Conservation (phyloP, 2,329 filamentous ascomycete species). For the Aaosphaeria pasadenensis region DNA sequence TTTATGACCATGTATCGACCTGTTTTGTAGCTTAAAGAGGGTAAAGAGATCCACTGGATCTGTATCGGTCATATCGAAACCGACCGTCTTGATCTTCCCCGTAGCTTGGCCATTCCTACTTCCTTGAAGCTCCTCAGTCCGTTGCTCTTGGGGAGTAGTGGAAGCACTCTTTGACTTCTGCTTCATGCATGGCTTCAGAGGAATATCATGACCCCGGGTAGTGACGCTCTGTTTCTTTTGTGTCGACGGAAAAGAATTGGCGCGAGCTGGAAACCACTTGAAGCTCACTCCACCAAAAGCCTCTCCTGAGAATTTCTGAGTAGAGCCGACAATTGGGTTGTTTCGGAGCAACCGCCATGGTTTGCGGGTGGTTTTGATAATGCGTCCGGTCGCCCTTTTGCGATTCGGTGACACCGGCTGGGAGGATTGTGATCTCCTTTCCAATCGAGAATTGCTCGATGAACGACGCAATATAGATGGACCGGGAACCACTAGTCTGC, state of each 20-base stretch:
- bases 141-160: slow-evolving; percentile 9
- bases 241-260: slow-evolving; percentile 6
- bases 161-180: slow-evolving; percentile 19
- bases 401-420: no score
- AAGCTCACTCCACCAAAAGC: slow-evolving; percentile 1
- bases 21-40: background rate
- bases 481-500: no score
- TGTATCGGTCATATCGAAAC: slow-evolving; percentile 17
- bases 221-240: slow-evolving; percentile 2
- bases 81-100: slow-evolving; percentile 28
- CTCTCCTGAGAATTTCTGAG: no score
- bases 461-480: no score
- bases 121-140: background rate
- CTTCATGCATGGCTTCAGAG: slow-evolving; percentile 28
- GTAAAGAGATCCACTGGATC: background rate
- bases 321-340: no score
- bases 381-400: no score
- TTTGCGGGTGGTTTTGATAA: no score
- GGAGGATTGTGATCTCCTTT: no score
- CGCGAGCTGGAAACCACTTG: slow-evolving; percentile 5
- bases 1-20: background rate
- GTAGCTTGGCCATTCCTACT: slow-evolving; percentile 4
- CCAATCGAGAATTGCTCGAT: no score
- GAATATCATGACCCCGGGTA: background rate
- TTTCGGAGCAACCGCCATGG: no score